Base-by-base conservation (phyloP, 164 flowering plant species). In the Sextonia rubra region DNA sequence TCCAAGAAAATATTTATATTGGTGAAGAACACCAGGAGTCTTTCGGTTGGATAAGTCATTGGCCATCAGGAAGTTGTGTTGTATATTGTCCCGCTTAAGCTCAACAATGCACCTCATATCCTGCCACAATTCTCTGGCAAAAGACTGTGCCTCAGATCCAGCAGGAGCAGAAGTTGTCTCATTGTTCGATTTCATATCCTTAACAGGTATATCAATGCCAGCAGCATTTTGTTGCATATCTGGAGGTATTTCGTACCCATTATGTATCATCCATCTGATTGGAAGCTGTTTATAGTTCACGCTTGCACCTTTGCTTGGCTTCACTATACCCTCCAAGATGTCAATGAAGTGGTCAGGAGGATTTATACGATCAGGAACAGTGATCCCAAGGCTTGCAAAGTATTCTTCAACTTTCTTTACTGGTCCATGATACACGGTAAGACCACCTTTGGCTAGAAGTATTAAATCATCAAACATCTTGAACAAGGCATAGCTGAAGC, bases 321-420 rank as follows among this genome's bases (percentile, higher is more conserved):
- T 92, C 18, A 85, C 83, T 55, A 94, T 87, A 67, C 98, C 97
- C 80, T 94, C 98, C 79, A 94, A 75, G 77, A 94, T 91, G 85
- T 94, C 98, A 75, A 94, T 94, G 79, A 74, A 94, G 82, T 92
- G 80, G 72, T 94, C 98, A 23, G 98, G 98, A 73, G 98, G 98
- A 79, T 91, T 94, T 23, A 91, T 87, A 69, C 97, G 91, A 8
- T 94, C 98, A 37, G 98, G 98, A 60, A 94, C 95, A 20, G 55
- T 65, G 65, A 94, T 92, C 71, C 98, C 97, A 74, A 94, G 79
- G 60, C 88, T 81, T 11, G 88, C 44, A 75, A 94, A 94, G 83
- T 94, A 94, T 71, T 94, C 97, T 79, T 94, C 97, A 25, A 91
- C 95, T 82, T 92, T 92, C 82, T 88, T 91, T 47, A 89, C 93